phyloP scores from a whole-genome alignment of 139 green algal species.

The Gonium pectorale region DNA sequence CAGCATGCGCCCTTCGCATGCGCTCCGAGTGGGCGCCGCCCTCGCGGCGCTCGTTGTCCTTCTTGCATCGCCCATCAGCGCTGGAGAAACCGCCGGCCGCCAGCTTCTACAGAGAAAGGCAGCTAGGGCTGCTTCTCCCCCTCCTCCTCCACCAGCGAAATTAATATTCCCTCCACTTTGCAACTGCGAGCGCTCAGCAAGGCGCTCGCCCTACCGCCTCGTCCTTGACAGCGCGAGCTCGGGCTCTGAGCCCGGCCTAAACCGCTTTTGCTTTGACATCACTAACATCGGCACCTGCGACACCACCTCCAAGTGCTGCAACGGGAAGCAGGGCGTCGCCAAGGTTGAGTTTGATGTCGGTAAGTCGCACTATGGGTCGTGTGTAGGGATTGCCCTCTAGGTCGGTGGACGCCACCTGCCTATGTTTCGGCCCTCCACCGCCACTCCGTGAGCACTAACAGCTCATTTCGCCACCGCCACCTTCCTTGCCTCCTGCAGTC shows the following conservation, averaged over 20 bases:
- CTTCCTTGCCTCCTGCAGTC: neutral
- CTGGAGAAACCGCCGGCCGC: neutral
- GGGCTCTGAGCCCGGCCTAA: neutral
- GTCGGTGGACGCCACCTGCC: no score
- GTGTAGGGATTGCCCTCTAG: no score
- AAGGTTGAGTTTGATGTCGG: slow-evolving; percentile 43
- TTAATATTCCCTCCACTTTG: slow-evolving; percentile 32
- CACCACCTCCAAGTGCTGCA: slow-evolving; percentile 32
- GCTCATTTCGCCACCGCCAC: no score
- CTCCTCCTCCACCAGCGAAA: neutral
- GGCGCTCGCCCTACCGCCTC: slow-evolving; percentile 1
- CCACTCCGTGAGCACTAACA: no score
- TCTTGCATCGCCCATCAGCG: neutral
- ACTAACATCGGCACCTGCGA: slow-evolving; percentile 2
- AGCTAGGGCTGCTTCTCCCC: neutral
- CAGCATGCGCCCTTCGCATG: no score
- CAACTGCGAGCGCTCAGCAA: neutral
- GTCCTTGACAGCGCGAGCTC: neutral
- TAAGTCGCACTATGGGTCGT: slow-evolving; percentile 12
- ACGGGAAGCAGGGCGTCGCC: slow-evolving; percentile 7
- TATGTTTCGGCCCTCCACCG: no score
- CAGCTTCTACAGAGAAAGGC: neutral
- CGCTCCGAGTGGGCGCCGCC: neutral
- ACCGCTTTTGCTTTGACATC: neutral
- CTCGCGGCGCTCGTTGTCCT: neutral